These are phyloP conservation scores for Pharus latifolius DNA, from an alignment of 176 grass and related monocot genomes.

Conservation along the genomic window DNA sequence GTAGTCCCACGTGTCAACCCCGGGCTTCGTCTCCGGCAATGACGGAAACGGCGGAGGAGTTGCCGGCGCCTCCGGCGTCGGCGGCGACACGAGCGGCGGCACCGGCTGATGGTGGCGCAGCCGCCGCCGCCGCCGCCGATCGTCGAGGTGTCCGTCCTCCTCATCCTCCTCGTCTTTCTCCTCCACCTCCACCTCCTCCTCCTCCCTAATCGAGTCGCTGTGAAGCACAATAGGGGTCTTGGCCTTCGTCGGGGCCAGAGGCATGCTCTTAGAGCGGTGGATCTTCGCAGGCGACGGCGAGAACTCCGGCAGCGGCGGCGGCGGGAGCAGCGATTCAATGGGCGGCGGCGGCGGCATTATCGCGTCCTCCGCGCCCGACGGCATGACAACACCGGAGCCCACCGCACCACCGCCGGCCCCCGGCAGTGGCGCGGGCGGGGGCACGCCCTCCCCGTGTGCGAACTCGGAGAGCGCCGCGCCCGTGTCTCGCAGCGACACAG, in stretches of 20 bases:
- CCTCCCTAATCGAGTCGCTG: slow-evolving; percentile 60
- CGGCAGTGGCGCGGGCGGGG: not conserved
- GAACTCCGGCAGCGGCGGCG: slow-evolving; percentile 75
- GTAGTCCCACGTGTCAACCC: slow-evolving; percentile 66
- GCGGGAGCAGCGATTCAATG: slow-evolving; percentile 54
- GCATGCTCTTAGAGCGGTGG: slow-evolving; percentile 85
- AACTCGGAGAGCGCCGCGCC: slow-evolving; percentile 84
- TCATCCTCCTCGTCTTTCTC: slow-evolving; percentile 37
- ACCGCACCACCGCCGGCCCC: not conserved
- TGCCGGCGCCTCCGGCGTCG: slow-evolving; percentile 27
- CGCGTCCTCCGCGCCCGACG: not conserved
- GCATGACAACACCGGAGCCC: too few relatives aligned
- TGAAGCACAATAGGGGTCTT: slow-evolving; percentile 26
- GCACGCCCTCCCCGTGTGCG: slow-evolving; percentile 60
- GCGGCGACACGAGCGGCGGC: slow-evolving; percentile 17
- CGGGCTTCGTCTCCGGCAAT: slow-evolving; percentile 18
- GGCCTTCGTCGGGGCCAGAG: slow-evolving; percentile 30
- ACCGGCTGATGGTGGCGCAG: slow-evolving; percentile 23
- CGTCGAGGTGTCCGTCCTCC: slow-evolving; percentile 32
- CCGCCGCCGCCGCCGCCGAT: slow-evolving; percentile 26
- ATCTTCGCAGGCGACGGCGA: slow-evolving; percentile 76
- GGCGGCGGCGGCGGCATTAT: slow-evolving; percentile 33
- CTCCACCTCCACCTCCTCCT: slow-evolving; percentile 34
- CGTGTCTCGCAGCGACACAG: slow-evolving; percentile 53
- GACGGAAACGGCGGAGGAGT: slow-evolving; percentile 21